Percentiles rank a stretch among this genome's conserved stretches.
These are phyloP conservation scores for Ceratocystis papillata DNA, from an alignment of 2,329 filamentous ascomycete genomes.

Conservation along the genomic window DNA sequence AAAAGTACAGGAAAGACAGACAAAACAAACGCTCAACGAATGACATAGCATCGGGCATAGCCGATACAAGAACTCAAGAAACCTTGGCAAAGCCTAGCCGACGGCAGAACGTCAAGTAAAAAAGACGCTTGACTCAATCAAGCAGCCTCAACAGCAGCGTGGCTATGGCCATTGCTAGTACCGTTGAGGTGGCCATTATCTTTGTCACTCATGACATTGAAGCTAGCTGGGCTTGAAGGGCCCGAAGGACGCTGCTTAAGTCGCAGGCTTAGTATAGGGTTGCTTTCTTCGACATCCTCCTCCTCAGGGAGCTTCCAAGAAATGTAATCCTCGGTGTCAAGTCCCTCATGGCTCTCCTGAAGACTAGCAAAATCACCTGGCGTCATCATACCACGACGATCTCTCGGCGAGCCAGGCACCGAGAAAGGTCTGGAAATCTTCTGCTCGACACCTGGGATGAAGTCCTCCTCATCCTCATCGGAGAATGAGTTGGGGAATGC, in stretches of 20 bases:
- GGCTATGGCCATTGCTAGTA: slow-evolving; percentile 11
- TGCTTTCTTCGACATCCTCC: slow-evolving; percentile 71
- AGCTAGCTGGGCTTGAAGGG: slow-evolving; percentile 25
- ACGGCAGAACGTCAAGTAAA: background rate
- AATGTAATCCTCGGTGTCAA: slow-evolving; percentile 95
- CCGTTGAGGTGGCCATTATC: slow-evolving; percentile 14
- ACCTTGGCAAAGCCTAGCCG: background rate
- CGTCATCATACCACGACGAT: slow-evolving; percentile 95
- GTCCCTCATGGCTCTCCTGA: slow-evolving; percentile 83
- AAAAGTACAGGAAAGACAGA: too few species aligned
- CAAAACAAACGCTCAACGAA: background rate
- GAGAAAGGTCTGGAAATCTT: slow-evolving; percentile 94
- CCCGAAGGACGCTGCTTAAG: slow-evolving; percentile 38
- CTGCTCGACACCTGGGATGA: slow-evolving; percentile 82
- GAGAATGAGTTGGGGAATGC: slow-evolving; percentile 84
- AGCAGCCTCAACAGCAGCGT: slow-evolving; percentile 18
- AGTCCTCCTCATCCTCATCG: slow-evolving; percentile 74
- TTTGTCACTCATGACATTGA: slow-evolving; percentile 20
- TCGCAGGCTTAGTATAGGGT: slow-evolving; percentile 49
- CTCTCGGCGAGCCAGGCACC: slow-evolving; percentile 82
- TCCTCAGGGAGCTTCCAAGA: slow-evolving; percentile 96
- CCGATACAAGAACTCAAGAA: slow-evolving; percentile 10
- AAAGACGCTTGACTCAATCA: background rate
- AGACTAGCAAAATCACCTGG: slow-evolving; percentile 94
- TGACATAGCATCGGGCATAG: slow-evolving; percentile 11